Conservation (phyloP, 345 rosid species). For the Eutrema japonicum region DNA sequence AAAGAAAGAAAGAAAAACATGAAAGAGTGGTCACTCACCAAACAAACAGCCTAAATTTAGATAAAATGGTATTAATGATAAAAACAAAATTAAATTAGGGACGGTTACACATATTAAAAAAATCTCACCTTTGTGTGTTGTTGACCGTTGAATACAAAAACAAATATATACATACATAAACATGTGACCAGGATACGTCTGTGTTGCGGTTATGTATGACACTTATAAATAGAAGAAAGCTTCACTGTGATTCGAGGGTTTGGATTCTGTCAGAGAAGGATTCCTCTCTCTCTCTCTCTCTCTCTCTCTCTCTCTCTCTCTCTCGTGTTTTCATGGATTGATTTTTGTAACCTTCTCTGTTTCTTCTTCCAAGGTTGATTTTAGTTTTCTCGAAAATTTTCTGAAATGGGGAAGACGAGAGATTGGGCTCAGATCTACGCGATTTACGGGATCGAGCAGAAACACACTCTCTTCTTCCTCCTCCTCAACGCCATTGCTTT, state of each 20-base stretch:
- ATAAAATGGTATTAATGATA: slow-evolving; percentile 19
- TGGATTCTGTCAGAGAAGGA: slow-evolving; percentile 39
- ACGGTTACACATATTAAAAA: neutral
- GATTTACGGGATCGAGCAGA: slow-evolving; percentile 89
- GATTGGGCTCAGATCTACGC: slow-evolving; percentile 97
- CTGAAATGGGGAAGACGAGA: slow-evolving; percentile 49
- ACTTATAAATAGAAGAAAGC: slow-evolving; percentile 18
- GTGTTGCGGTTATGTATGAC: slow-evolving; percentile 18
- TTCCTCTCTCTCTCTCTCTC: neutral
- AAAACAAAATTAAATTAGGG: neutral
- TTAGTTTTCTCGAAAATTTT: neutral
- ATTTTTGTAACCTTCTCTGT: slow-evolving; percentile 32
- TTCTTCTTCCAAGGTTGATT: slow-evolving; percentile 3
- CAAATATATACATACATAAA: slow-evolving; percentile 5
- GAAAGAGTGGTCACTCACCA: slow-evolving; percentile 36
- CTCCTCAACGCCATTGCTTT: slow-evolving; percentile 67
- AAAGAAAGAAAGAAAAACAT: slow-evolving; percentile 10
- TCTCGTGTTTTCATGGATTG: slow-evolving; percentile 19
- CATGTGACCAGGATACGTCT: neutral
- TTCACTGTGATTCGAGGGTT: slow-evolving; percentile 23
- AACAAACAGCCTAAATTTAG: slow-evolving; percentile 41
- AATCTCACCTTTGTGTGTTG: neutral
- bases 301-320: slow-evolving; percentile 20
- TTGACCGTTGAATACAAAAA: slow-evolving; percentile 28
- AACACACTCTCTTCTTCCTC: slow-evolving; percentile 80